Base-by-base conservation (phyloP, 345 rosid species). In the Chamaenerion angustifolium region DNA sequence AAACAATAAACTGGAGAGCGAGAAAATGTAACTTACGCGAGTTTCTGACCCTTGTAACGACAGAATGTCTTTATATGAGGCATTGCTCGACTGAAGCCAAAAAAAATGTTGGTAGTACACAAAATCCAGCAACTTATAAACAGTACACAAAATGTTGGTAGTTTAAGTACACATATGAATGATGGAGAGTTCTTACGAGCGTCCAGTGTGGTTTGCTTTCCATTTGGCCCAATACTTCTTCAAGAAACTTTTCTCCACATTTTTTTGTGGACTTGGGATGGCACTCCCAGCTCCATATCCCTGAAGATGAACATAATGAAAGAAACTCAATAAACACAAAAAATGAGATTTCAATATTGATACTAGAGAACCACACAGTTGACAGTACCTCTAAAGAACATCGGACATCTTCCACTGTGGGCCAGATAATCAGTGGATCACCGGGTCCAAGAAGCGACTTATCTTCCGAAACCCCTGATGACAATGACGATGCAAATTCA, bases 61-160 rank as follows among this genome's bases (percentile, higher is more conserved):
- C 87, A 58, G 57, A 61, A 92, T 8, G 95, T 82, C 89, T 92
- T 87, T 64, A 92, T 84, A 71, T 87, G 96, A 1, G 98, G 98
- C 98, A 82, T 92, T 57, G 96, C 84, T 56, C 69, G 83, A 49
- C 95, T 87, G 84, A 52, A 56, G 73, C 56, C 52, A 12, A 56
- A 40, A 8, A 37, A 56, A 58, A n/a, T n/a, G n/a, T n/a, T n/a
- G n/a, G n/a, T n/a, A n/a, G n/a, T n/a, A n/a, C 47, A 13, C 5
- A 23, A 23, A 23, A 23, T 5, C 27, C 27, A 23, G 27, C 2
- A 23, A 5, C 5, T 23, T 23, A 23, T 23, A 5, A 23, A n/a
- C n/a, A n/a, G n/a, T n/a, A 23, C 27, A 23, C 27, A 23, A 23
- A 23, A 23, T 23, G 27, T 23, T 23, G 27, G 27, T 23, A 23